A percentile compares a stretch with the other conserved stretches of the same genome.
Evolutionary conservation across 495 filamentous ascomycete genomes (phyloP).

Genomic region (Darksidea phi): DNA sequence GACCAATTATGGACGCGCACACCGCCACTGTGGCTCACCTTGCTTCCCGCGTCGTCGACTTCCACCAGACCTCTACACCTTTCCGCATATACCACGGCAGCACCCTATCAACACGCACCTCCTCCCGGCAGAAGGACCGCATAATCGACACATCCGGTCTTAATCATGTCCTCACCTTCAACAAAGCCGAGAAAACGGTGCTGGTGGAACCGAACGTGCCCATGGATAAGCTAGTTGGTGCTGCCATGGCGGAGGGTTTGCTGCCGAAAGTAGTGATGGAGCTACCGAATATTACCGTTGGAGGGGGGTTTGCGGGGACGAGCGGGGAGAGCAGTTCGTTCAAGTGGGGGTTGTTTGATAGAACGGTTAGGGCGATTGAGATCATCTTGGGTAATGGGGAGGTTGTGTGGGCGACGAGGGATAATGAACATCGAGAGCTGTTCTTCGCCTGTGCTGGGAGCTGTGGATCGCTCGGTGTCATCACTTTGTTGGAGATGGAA

Average conservation of each 20-base stretch:
- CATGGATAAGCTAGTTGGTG: conserved; percentile 60
- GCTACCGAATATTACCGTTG: conserved; percentile 64
- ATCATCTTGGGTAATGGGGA: conserved; percentile 59
- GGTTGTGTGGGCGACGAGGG: conserved; percentile 44
- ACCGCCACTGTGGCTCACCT: conserved; percentile 16
- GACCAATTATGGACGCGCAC: conserved; percentile 23
- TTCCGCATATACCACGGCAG: conserved; percentile 79
- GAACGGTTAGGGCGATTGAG: conserved; percentile 55
- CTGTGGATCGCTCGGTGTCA: conserved; percentile 57
- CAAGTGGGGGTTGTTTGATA: conserved; percentile 58
- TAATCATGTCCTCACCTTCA: conserved; percentile 43
- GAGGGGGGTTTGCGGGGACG: conserved; percentile 62
- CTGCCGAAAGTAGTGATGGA: conserved; percentile 61
- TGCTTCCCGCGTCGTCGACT: conserved; percentile 7
- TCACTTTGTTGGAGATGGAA: conserved; percentile 55
- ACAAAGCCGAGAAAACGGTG: conserved; percentile 41
- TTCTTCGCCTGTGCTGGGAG: conserved; percentile 56
- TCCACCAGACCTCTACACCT: conserved; percentile 16
- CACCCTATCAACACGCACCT: conserved; percentile 67
- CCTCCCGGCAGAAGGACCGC: conserved; percentile 45
- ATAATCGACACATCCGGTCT: conserved; percentile 55
- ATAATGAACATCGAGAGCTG: conserved; percentile 47
- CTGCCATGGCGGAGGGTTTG: conserved; percentile 52
- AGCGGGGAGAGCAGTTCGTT: conserved; percentile 60
- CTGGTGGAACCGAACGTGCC: conserved; percentile 66